phyloP scores from a whole-genome alignment of 208 protist genomes.

The Trypanosoma brucei region DNA sequence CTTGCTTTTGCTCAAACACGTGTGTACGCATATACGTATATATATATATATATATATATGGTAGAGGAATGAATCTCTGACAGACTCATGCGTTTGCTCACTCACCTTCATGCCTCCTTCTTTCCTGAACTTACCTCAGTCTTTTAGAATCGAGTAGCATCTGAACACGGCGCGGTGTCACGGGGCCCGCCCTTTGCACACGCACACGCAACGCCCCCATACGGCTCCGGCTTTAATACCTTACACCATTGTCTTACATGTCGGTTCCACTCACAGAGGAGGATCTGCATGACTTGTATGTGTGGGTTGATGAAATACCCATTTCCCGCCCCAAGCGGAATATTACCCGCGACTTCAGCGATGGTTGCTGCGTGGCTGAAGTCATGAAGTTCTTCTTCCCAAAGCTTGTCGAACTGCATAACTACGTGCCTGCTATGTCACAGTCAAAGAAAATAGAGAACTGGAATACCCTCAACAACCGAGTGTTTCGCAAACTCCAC shows the following conservation, averaged over 20 bases:
- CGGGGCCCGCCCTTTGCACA: neutral
- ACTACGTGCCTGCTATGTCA: constrained; percentile 93
- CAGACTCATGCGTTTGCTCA: no score
- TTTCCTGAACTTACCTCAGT: neutral
- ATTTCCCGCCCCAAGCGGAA: constrained; percentile 96
- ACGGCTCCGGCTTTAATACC: no score
- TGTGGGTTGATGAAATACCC: constrained; percentile 96
- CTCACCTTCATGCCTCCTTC: no score
- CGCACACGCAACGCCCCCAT: neutral
- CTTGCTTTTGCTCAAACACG: no score
- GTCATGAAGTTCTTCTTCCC: constrained; percentile 96
- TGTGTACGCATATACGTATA: no score
- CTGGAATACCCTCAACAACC: constrained; percentile 94
- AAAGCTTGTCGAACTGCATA: constrained; percentile 97
- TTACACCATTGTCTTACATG: constrained; percentile 3
- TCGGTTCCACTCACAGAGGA: constrained; percentile 86
- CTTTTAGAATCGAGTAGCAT: neutral
- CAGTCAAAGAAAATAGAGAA: constrained; percentile 93
- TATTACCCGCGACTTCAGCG: constrained; percentile 96
- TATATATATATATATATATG: no score
- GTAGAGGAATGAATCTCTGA: no score
- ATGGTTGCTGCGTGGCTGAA: constrained; percentile 97
- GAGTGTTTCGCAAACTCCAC: constrained; percentile 93
- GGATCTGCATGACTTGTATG: constrained; percentile 94
- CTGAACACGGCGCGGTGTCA: neutral